phyloP scores from a whole-genome alignment of 1,284 basidiomycete genomes.

The Kalmanozyma brasiliensis region DNA sequence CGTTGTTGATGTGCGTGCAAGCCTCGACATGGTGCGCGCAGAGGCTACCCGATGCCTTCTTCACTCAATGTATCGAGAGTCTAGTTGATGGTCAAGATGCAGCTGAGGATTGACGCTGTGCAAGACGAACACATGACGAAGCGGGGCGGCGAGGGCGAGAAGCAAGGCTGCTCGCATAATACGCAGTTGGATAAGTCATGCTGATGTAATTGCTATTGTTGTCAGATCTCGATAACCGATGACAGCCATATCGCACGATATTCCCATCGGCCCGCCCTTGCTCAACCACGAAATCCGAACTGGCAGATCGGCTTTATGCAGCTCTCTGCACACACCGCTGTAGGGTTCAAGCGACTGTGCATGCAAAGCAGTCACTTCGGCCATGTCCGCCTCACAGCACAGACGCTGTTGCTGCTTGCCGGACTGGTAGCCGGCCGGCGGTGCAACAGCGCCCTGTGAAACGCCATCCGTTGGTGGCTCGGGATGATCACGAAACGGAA shows the following conservation, averaged over 20 bases:
- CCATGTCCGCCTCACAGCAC: no score
- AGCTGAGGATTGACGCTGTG: no score
- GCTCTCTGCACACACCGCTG: conserved; percentile 16
- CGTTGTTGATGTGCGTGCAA: background rate
- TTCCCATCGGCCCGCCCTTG: background rate
- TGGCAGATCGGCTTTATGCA: conserved; percentile 35
- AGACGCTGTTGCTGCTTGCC: conserved; percentile 1
- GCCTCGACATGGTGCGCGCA: no score
- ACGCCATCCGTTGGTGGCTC: conserved; percentile 2
- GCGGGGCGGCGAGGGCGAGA: background rate
- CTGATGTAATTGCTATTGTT: conserved; percentile 9
- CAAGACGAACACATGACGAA: conserved; percentile 10
- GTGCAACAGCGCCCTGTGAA: background rate
- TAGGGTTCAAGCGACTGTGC: conserved; percentile 22
- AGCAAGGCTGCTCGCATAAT: conserved; percentile 1
- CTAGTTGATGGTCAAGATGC: no score
- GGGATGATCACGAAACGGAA: background rate
- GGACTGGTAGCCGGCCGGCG: conserved; percentile 26
- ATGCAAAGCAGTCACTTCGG: no score
- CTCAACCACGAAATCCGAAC: conserved; percentile 28
- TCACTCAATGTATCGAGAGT: no score
- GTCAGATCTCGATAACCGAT: no score
- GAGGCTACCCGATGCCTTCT: no score
- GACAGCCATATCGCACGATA: no score
- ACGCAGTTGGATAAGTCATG: conserved; percentile 16